A percentile compares a stretch with the other conserved stretches of the same genome.
phyloP scores from a whole-genome alignment of 2,329 filamentous ascomycete genomes.

The Cucurbitaria berberidis region DNA sequence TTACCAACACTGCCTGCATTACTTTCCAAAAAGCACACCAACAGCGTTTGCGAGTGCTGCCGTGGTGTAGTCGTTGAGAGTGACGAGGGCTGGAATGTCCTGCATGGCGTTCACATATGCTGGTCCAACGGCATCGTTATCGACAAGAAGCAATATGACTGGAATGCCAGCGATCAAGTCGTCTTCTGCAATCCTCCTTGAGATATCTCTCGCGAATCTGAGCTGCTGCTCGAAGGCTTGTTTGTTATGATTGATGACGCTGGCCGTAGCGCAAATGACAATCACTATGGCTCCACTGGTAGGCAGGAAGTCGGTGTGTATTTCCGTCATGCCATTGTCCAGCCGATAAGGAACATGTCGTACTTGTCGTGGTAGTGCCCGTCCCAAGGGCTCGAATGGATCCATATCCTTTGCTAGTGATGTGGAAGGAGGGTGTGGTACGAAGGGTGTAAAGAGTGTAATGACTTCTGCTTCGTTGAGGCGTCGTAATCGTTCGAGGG shows the following conservation, averaged over 20 bases:
- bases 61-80: constrained; percentile 38
- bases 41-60: constrained; percentile 34
- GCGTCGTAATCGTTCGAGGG: constrained; percentile 35
- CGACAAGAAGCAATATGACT: constrained; percentile 35
- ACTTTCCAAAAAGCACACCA: constrained; percentile 34
- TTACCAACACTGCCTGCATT: neutral
- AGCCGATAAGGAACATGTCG: constrained; percentile 76
- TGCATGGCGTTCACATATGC: constrained; percentile 27
- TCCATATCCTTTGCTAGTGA: constrained; percentile 58
- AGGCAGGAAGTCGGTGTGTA: constrained; percentile 68
- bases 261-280: constrained; percentile 52
- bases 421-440: constrained; percentile 53
- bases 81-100: constrained; percentile 37
- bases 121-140: constrained; percentile 18
- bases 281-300: constrained; percentile 66
- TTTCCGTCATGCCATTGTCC: constrained; percentile 66
- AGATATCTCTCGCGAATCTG: constrained; percentile 36
- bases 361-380: constrained; percentile 65
- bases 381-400: constrained; percentile 75
- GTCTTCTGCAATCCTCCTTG: constrained; percentile 20
- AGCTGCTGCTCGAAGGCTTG: constrained; percentile 39
- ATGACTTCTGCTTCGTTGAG: constrained; percentile 50
- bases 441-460: constrained; percentile 59
- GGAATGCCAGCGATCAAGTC: constrained; percentile 27
- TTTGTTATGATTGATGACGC: constrained; percentile 28